Percentiles rank a stretch among this genome's conserved stretches.
These are phyloP conservation scores for Beauveria australis DNA, from an alignment of 2,329 filamentous ascomycete species.

Conservation along the genomic window DNA sequence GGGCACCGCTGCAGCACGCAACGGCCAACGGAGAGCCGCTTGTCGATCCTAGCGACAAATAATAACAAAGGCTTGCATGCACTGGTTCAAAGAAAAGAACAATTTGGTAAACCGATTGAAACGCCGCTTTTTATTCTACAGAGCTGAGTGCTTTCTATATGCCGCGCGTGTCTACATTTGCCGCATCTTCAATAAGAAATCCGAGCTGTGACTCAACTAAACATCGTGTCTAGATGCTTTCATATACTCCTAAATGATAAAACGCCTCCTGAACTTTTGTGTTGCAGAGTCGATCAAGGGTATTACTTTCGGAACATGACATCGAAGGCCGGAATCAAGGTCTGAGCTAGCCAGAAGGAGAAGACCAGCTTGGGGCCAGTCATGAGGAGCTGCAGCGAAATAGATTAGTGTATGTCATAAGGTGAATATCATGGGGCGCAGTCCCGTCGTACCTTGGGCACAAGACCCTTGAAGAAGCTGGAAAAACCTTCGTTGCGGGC, in stretches of 20 bases:
- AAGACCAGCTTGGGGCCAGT: slow-evolving; percentile 98
- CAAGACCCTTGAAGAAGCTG: slow-evolving; percentile 95
- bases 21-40: not conserved
- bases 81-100: not conserved
- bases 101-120: not conserved
- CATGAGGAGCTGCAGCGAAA: slow-evolving; percentile 66
- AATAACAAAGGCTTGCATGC: not conserved
- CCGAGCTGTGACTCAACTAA: not conserved
- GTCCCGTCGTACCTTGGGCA: slow-evolving; percentile 61
- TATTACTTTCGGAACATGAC: slow-evolving; percentile 31
- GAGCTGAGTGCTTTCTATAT: slow-evolving; percentile 12
- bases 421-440: not conserved
- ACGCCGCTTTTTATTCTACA: slow-evolving; percentile 10
- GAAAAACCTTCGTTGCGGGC: slow-evolving; percentile 75
- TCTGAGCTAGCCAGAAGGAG: slow-evolving; percentile 99
- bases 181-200: slow-evolving; percentile 6
- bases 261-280: not conserved
- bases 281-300: slow-evolving; percentile 2
- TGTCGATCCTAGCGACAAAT: not conserved
- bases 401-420: slow-evolving; percentile 15
- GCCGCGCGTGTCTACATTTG: slow-evolving; percentile 3
- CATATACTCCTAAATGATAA: not conserved
- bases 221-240: slow-evolving; percentile 5
- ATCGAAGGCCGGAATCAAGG: slow-evolving; percentile 88
- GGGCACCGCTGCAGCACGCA: not conserved